Evolutionary conservation across 2,329 filamentous ascomycete species (phyloP).

Genomic region (Ilyonectria destructans): DNA sequence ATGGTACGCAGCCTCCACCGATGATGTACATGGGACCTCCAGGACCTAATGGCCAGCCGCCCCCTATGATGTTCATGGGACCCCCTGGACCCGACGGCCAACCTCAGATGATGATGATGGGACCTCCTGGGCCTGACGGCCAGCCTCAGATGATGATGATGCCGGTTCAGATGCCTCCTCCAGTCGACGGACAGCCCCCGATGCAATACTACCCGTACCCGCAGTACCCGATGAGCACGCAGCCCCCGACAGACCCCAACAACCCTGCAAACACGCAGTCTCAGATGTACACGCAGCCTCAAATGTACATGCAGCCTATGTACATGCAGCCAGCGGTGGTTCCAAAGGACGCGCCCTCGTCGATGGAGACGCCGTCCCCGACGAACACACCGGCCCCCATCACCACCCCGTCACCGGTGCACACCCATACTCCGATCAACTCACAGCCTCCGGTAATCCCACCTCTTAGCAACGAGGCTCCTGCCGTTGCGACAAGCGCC

Average conservation of each 20-base stretch:
- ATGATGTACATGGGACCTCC: slow-evolving; percentile 6
- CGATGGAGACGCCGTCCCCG: slow-evolving; percentile 4
- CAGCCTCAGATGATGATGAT: background rate
- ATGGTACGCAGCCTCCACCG: background rate
- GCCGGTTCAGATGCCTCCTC: slow-evolving; percentile 4
- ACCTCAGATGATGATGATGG: background rate
- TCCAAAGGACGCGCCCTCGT: slow-evolving; percentile 15
- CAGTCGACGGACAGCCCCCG: slow-evolving; percentile 6
- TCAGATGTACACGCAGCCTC: slow-evolving; percentile 11
- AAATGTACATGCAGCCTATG: slow-evolving; percentile 17
- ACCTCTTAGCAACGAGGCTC: background rate
- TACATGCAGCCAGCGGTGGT: slow-evolving; percentile 18
- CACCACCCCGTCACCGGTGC: background rate
- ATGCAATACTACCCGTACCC: background rate
- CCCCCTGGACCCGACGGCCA: slow-evolving; percentile 2
- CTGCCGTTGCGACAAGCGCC: background rate
- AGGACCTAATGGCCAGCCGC: slow-evolving; percentile 10
- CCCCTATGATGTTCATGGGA: slow-evolving; percentile 9
- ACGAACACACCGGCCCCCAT: background rate
- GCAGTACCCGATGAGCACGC: slow-evolving; percentile 2
- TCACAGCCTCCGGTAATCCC: background rate
- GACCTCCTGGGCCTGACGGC: background rate
- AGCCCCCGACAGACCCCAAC: slow-evolving; percentile 5
- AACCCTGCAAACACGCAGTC: slow-evolving; percentile 6
- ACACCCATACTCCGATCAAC: background rate